These are phyloP conservation scores for Plectranthus barbatus DNA, from an alignment of 257 asterid genomes.

Conservation along the genomic window DNA sequence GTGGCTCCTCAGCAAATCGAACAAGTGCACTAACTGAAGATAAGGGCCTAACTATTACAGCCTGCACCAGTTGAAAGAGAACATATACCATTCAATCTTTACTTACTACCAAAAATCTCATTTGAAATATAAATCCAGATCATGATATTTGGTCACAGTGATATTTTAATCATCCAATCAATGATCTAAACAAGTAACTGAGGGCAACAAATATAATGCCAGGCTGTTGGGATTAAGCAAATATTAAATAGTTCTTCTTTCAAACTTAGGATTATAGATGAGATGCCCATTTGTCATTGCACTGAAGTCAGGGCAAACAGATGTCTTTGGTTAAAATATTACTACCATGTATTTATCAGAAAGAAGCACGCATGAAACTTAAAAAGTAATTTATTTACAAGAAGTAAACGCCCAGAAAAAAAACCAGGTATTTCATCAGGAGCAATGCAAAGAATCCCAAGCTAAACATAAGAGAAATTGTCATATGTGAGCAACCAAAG, in stretches of 20 bases:
- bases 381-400: background rate
- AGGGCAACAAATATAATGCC: conserved; percentile 4
- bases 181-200: conserved; percentile 8
- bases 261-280: background rate
- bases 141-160: conserved; percentile 3
- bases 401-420: background rate
- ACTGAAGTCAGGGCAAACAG: background rate
- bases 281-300: background rate
- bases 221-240: background rate
- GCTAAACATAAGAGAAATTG: background rate
- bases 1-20: conserved; percentile 99
- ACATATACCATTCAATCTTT: conserved; percentile 10
- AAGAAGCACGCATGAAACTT: background rate
- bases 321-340: background rate
- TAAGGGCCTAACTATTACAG: conserved; percentile 86
- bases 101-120: conserved; percentile 9
- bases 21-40: conserved; percentile 94
- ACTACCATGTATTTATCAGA: background rate
- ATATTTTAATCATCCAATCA: background rate
- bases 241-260: background rate
- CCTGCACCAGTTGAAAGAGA: conserved; percentile 50
- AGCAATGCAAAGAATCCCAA: conserved; percentile 1
- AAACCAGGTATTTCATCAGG: background rate
- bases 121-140: conserved; percentile 5
- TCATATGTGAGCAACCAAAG: background rate